These are phyloP conservation scores for Solanum paucissectum DNA, from an alignment of 257 asterid genomes.

Conservation along the genomic window DNA sequence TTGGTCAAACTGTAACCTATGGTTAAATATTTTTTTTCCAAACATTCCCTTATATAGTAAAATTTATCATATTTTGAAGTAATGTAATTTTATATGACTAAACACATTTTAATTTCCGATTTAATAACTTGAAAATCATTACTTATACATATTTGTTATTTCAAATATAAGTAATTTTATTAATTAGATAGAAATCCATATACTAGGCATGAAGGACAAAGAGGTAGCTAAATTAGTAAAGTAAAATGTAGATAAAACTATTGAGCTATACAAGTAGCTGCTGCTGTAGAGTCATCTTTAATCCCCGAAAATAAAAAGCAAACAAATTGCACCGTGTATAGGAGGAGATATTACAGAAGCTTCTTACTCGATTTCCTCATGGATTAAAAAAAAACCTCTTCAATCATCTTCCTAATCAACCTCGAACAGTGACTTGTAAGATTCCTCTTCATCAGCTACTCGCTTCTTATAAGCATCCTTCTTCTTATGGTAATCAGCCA, in stretches of 20 bases:
- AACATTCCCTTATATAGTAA: too few species aligned
- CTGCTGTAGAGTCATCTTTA: not conserved
- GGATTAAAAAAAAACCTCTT: not conserved
- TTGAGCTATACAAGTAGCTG: not conserved
- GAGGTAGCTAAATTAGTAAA: not conserved
- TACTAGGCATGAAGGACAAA: not conserved
- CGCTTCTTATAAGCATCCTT: slow-evolving; percentile 52
- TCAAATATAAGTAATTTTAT: too few species aligned
- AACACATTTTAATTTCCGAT: too few species aligned
- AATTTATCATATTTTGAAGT: too few species aligned
- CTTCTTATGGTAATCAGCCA: slow-evolving; percentile 39
- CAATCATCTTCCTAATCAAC: slow-evolving; percentile 16
- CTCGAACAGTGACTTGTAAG: slow-evolving; percentile 15
- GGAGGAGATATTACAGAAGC: not conserved
- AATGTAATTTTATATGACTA: too few species aligned
- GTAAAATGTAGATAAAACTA: not conserved
- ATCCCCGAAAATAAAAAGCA: not conserved
- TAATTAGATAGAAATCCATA: not conserved
- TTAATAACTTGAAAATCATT: too few species aligned
- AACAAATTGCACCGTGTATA: not conserved
- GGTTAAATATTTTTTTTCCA: too few species aligned
- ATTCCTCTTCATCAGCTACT: slow-evolving; percentile 8
- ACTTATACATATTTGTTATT: too few species aligned
- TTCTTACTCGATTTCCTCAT: not conserved
- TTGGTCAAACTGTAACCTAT: too few species aligned